Percentiles rank a stretch among this genome's conserved stretches.
Conservation (phyloP, 306 rosid genomes). For the Rubus idaeus region DNA sequence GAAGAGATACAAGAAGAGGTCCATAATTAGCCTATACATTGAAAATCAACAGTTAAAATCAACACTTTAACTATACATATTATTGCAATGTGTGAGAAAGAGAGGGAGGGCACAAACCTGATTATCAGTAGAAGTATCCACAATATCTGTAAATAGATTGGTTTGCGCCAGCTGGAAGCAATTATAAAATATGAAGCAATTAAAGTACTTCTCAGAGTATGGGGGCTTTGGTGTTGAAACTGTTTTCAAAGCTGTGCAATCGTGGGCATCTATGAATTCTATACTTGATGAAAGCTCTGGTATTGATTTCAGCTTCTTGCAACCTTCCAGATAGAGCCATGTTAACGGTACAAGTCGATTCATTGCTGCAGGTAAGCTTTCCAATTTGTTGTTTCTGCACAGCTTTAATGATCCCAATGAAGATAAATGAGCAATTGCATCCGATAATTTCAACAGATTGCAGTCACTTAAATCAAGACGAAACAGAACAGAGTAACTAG, state of each 20-base stretch:
- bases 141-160: not conserved
- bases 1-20: not conserved
- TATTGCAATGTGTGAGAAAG: not conserved
- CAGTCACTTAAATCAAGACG: not conserved
- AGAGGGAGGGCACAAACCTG: not conserved
- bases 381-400: not conserved
- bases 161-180: not conserved
- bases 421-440: not conserved
- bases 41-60: not conserved
- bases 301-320: not conserved
- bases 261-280: not conserved
- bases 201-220: too few species aligned
- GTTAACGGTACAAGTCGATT: not conserved
- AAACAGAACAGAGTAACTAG: not conserved
- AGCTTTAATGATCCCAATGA: not conserved
- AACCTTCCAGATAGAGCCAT: not conserved
- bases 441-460: not conserved
- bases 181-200: not conserved
- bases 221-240: not conserved
- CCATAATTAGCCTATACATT: not conserved
- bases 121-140: not conserved
- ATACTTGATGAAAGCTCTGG: not conserved
- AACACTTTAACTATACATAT: too few species aligned
- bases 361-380: not conserved
- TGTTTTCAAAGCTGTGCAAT: not conserved